Evolutionary conservation across 2,329 filamentous ascomycete species (phyloP).

Genomic region (Ascochyta koolunga): DNA sequence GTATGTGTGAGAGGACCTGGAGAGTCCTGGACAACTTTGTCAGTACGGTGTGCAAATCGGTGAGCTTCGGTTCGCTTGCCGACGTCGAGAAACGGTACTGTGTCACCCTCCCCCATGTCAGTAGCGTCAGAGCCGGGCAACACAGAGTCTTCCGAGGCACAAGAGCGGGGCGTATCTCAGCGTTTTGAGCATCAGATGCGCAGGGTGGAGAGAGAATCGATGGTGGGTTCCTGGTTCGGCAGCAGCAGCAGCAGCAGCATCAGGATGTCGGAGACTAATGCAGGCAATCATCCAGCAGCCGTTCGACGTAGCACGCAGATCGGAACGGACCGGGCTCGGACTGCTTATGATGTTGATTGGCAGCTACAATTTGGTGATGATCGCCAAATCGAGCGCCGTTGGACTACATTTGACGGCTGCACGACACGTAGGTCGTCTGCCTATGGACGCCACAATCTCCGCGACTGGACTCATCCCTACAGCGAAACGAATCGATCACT

Average conservation of each 20-base stretch:
- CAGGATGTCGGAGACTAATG: not conserved
- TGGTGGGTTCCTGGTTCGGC: not conserved
- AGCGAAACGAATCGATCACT: not conserved
- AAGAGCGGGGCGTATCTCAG: constrained; percentile 6
- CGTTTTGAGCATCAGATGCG: not conserved
- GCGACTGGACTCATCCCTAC: not conserved
- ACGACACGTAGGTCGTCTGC: not conserved
- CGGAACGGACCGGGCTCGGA: constrained; percentile 4
- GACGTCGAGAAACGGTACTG: constrained; percentile 13
- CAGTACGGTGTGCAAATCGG: constrained; percentile 4
- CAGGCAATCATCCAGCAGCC: not conserved
- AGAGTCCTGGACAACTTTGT: not conserved
- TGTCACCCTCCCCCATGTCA: constrained; percentile 8
- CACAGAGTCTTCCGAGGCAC: constrained; percentile 1
- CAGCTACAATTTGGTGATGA: not conserved
- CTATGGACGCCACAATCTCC: not conserved
- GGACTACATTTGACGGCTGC: not conserved
- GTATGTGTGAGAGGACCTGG: not conserved
- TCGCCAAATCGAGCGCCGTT: not conserved
- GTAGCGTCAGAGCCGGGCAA: not conserved
- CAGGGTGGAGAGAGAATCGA: not conserved
- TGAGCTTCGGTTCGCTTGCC: constrained; percentile 7
- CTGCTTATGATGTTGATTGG: not conserved
- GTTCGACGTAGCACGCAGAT: not conserved
- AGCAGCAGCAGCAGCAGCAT: not conserved